These are phyloP conservation scores for Trichophyton benhamiae DNA, from an alignment of 2,329 filamentous ascomycete genomes.

Conservation along the genomic window DNA sequence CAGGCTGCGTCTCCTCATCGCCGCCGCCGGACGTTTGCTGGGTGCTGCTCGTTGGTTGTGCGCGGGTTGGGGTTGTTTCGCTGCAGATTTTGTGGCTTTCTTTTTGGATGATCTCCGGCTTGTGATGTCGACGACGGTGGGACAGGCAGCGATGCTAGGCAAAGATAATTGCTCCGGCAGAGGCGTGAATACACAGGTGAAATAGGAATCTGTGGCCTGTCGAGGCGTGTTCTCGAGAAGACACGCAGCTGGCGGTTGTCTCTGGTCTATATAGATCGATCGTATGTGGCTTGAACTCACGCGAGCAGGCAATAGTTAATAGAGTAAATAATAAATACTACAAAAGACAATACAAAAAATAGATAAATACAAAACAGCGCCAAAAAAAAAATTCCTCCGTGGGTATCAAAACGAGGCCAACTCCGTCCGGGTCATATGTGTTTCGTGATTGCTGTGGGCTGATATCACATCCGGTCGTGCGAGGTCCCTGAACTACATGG, in stretches of 20 bases:
- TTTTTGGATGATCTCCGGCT: background rate
- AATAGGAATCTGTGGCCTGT: too few species aligned
- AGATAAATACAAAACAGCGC: background rate
- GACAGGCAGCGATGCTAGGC: background rate
- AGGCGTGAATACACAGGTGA: too few species aligned
- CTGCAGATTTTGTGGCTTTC: background rate
- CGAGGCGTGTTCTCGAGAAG: too few species aligned
- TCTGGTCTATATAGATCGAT: too few species aligned
- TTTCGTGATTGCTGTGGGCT: background rate
- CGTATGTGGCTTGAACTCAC: background rate
- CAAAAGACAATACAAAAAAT: background rate
- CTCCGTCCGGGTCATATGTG: background rate
- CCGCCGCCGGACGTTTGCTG: background rate
- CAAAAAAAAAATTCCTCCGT: background rate
- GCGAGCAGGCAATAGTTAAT: background rate
- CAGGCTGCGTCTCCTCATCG: background rate
- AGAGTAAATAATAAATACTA: background rate
- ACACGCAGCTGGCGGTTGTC: too few species aligned
- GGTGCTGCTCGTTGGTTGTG: background rate
- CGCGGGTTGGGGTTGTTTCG: background rate
- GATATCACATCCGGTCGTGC: background rate
- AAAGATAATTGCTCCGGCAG: too few species aligned
- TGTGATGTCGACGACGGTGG: background rate
- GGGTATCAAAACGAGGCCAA: slow-evolving; percentile 1
- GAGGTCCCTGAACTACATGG: slow-evolving; percentile 44